Conservation (phyloP, 768 basidiomycete species). For the Hygrophorus pudorinus region DNA sequence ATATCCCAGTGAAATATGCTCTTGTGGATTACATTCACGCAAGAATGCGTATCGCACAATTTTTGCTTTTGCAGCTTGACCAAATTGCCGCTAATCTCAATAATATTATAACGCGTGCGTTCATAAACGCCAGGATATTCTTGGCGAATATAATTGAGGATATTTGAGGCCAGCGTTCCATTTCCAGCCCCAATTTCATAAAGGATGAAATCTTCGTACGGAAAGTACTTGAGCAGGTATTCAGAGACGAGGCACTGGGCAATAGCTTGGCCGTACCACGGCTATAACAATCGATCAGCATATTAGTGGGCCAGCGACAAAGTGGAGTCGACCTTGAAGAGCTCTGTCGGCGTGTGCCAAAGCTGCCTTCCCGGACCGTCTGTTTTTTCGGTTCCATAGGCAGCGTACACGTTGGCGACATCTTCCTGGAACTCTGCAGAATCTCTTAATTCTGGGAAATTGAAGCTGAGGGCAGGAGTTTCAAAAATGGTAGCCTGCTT, state of each 20-base stretch:
- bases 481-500: slow-evolving; percentile 88
- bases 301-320: slow-evolving; percentile 3
- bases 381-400: slow-evolving; percentile 50
- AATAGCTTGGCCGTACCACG: slow-evolving; percentile 88
- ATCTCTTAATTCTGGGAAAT: slow-evolving; percentile 61
- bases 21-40: slow-evolving; percentile 59
- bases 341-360: slow-evolving; percentile 97
- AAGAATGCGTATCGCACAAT: slow-evolving; percentile 52
- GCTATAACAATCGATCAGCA: slow-evolving; percentile 38
- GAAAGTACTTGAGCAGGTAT: slow-evolving; percentile 91
- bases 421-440: slow-evolving; percentile 71
- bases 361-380: slow-evolving; percentile 78
- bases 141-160: slow-evolving; percentile 70
- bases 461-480: slow-evolving; percentile 45
- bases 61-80: slow-evolving; percentile 61
- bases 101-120: slow-evolving; percentile 84
- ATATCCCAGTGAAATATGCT: slow-evolving; percentile 83
- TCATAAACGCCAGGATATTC: slow-evolving; percentile 89
- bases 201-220: slow-evolving; percentile 90
- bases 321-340: slow-evolving; percentile 71
- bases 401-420: slow-evolving; percentile 67
- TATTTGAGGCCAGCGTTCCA: slow-evolving; percentile 85
- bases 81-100: slow-evolving; percentile 84
- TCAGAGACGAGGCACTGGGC: slow-evolving; percentile 83
- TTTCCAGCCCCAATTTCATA: slow-evolving; percentile 99